Conservation (phyloP, 495 filamentous ascomycete genomes). For the Neurospora pannonica region DNA sequence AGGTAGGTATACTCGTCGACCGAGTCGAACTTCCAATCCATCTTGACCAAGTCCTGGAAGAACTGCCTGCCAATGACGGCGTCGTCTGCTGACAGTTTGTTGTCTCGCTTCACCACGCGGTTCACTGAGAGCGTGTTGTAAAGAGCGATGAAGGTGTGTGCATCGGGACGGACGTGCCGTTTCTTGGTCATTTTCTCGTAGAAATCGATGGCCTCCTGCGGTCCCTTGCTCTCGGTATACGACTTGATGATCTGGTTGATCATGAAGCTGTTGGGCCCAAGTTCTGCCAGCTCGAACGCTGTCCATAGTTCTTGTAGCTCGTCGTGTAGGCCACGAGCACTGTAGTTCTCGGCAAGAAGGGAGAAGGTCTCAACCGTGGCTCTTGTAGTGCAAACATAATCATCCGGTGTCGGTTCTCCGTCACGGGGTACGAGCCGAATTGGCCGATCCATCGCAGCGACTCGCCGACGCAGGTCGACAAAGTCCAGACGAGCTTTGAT, state of each 20-base stretch:
- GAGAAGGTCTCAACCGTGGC: constrained; percentile 72
- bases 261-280: constrained; percentile 58
- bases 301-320: constrained; percentile 49
- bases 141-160: constrained; percentile 60
- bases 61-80: constrained; percentile 44
- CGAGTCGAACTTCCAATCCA: constrained; percentile 24
- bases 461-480: constrained; percentile 30
- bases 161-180: constrained; percentile 44
- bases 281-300: constrained; percentile 47
- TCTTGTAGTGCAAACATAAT: constrained; percentile 26
- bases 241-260: constrained; percentile 67
- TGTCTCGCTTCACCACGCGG: constrained; percentile 28
- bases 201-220: constrained; percentile 43
- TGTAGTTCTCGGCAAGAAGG: constrained; percentile 63
- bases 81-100: constrained; percentile 35
- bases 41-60: constrained; percentile 51
- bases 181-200: constrained; percentile 37
- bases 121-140: constrained; percentile 44
- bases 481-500: constrained; percentile 54
- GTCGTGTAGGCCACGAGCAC: constrained; percentile 45
- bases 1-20: constrained; percentile 24
- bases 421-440: constrained; percentile 19
- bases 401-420: constrained; percentile 13
- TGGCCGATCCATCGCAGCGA: neutral
- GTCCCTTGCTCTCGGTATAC: constrained; percentile 42